Conservation (phyloP, 2,329 filamentous ascomycete genomes). For the Pestalotiopsis fici region DNA sequence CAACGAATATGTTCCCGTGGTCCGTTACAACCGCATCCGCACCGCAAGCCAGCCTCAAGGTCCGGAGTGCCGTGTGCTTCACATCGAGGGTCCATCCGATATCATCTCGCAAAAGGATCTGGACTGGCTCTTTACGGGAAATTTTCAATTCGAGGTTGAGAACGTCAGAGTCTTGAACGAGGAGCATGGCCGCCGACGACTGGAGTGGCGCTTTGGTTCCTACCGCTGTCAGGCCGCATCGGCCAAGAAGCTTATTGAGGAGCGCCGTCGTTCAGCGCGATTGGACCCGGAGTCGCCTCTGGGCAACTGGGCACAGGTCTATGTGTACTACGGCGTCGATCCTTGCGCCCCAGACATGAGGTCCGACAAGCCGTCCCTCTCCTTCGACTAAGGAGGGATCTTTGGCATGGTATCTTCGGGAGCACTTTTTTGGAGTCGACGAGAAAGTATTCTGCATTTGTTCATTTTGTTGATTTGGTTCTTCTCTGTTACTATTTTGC, state of each 20-base stretch:
- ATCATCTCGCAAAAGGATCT: constrained; percentile 46
- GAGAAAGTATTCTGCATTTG: too few relatives aligned
- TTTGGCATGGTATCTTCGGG: too few relatives aligned
- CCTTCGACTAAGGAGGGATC: too few relatives aligned
- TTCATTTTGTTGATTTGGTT: too few relatives aligned
- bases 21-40: constrained; percentile 51
- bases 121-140: constrained; percentile 38
- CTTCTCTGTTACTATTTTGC: too few relatives aligned
- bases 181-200: constrained; percentile 22
- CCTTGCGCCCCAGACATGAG: background rate
- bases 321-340: background rate
- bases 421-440: too few relatives aligned
- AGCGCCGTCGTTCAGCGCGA: background rate
- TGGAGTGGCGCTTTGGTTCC: constrained; percentile 57
- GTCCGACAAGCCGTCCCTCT: too few relatives aligned
- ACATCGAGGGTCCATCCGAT: constrained; percentile 44
- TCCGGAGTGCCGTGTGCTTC: constrained; percentile 46
- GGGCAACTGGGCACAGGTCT: background rate
- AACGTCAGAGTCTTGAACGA: constrained; percentile 33
- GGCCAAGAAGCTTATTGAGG: background rate
- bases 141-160: constrained; percentile 51
- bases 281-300: background rate
- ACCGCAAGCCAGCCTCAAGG: constrained; percentile 28
- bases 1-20: constrained; percentile 34
- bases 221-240: constrained; percentile 54